Percentiles rank a stretch among this genome's conserved stretches.
phyloP scores from a whole-genome alignment of 805 yeast genomes.

The Kodamaea nitidulidarum region DNA sequence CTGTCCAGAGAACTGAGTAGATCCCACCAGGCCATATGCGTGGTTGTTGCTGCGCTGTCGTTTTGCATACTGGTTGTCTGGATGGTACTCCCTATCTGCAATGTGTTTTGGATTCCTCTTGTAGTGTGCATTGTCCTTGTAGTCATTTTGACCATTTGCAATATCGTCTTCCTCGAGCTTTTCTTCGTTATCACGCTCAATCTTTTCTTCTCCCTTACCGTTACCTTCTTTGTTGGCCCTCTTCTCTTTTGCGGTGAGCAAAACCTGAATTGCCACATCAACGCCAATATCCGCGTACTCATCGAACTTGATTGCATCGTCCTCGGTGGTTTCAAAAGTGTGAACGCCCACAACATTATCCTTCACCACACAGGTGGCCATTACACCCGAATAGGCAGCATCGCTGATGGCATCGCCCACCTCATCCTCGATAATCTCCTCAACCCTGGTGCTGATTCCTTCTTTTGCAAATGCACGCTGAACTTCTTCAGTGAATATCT shows the following conservation, averaged over 20 bases:
- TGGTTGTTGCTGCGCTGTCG: too few species aligned
- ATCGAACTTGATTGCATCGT: slow-evolving; percentile 76
- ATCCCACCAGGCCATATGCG: too few species aligned
- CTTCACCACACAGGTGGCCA: slow-evolving; percentile 65
- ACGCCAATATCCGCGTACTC: slow-evolving; percentile 72
- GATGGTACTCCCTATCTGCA: neutral
- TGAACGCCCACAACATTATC: slow-evolving; percentile 62
- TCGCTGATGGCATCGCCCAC: slow-evolving; percentile 49
- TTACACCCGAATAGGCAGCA: slow-evolving; percentile 75
- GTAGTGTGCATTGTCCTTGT: neutral
- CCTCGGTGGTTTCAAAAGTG: slow-evolving; percentile 62
- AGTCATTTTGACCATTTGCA: neutral
- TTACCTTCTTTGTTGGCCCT: neutral
- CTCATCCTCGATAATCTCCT: slow-evolving; percentile 28
- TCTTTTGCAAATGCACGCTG: slow-evolving; percentile 36
- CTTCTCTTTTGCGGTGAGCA: slow-evolving; percentile 41
- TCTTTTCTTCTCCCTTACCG: neutral
- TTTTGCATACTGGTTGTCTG: neutral
- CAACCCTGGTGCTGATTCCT: slow-evolving; percentile 37
- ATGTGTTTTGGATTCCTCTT: neutral
- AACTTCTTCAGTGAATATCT: slow-evolving; percentile 34
- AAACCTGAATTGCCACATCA: slow-evolving; percentile 59
- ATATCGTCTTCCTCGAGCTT: neutral
- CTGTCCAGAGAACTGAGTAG: too few species aligned
- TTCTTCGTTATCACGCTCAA: neutral